Evolutionary conservation across 352 stramenopile genomes (phyloP).

Genomic region (Phytophthora sansomeana): DNA sequence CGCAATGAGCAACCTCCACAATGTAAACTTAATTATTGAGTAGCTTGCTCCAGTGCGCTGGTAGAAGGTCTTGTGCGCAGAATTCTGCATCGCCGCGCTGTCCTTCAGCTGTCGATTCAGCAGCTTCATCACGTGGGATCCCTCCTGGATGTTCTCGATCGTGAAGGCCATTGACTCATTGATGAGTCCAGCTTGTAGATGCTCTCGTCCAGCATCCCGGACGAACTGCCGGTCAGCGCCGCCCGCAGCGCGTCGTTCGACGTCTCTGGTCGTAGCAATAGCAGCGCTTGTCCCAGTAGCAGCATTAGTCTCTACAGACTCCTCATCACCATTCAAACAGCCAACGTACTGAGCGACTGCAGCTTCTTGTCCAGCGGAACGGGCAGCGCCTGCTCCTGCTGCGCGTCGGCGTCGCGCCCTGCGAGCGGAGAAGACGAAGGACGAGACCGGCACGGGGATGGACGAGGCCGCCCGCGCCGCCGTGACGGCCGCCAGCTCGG

Average conservation of each 20-base stretch:
- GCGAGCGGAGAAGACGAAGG: conserved; percentile 55
- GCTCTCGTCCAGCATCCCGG: conserved; percentile 48
- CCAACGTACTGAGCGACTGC: conserved; percentile 30
- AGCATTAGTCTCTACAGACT: conserved; percentile 1
- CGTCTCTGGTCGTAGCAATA: conserved; percentile 39
- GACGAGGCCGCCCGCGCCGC: conserved; percentile 57
- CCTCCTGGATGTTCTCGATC: conserved; percentile 85
- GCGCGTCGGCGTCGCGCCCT: conserved; percentile 19
- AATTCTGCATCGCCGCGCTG: conserved; percentile 50
- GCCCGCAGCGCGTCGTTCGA: conserved; percentile 55
- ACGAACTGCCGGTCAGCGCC: conserved; percentile 39
- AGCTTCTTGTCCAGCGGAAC: conserved; percentile 32
- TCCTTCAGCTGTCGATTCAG: conserved; percentile 75
- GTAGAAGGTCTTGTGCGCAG: conserved; percentile 45
- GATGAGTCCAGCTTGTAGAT: conserved; percentile 82
- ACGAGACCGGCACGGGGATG: conserved; percentile 53
- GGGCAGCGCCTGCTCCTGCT: conserved; percentile 17
- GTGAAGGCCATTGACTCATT: conserved; percentile 85
- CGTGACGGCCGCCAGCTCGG: conserved; percentile 61
- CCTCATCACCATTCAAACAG: not conserved
- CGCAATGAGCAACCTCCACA: no score
- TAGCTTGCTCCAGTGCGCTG: conserved; percentile 15
- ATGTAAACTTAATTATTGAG: no score
- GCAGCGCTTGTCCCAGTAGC: no score
- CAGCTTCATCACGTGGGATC: conserved; percentile 74